Conservation (phyloP, 1,284 basidiomycete species). For the Apiotrichum sp. region DNA sequence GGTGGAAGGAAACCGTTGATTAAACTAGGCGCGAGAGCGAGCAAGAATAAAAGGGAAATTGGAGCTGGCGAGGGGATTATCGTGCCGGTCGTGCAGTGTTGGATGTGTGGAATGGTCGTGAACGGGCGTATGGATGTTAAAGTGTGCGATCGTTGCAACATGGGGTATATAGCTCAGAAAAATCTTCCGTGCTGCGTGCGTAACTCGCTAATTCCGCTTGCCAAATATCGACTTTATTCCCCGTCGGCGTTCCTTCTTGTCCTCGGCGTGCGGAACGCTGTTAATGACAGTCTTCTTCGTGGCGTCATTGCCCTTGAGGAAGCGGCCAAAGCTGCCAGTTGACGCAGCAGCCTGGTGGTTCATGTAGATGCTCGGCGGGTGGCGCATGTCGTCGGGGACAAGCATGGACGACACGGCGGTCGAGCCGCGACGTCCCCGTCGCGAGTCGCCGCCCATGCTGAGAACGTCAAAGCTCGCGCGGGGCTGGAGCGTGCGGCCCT, state of each 20-base stretch:
- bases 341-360: slow-evolving; percentile 20
- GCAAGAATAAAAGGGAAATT: too few relatives aligned
- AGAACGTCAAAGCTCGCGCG: slow-evolving; percentile 18
- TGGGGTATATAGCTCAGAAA: too few relatives aligned
- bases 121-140: too few relatives aligned
- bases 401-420: slow-evolving; percentile 7
- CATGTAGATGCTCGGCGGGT: slow-evolving; percentile 28
- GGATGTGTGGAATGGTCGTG: too few relatives aligned
- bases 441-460: neutral
- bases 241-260: slow-evolving; percentile 16
- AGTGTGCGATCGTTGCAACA: too few relatives aligned
- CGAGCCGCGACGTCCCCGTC: slow-evolving; percentile 9
- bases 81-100: too few relatives aligned
- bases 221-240: slow-evolving; percentile 19
- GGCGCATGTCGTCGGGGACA: neutral
- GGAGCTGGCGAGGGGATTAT: too few relatives aligned
- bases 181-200: too few relatives aligned
- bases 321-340: slow-evolving; percentile 22
- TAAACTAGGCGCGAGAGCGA: neutral
- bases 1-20: neutral
- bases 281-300: neutral
- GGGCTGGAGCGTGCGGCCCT: slow-evolving; percentile 14
- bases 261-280: slow-evolving; percentile 7
- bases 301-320: slow-evolving; percentile 7
- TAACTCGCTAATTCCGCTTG: slow-evolving; percentile 1